Conservation (phyloP, 495 filamentous ascomycete species). For the Tuber magnatum region DNA sequence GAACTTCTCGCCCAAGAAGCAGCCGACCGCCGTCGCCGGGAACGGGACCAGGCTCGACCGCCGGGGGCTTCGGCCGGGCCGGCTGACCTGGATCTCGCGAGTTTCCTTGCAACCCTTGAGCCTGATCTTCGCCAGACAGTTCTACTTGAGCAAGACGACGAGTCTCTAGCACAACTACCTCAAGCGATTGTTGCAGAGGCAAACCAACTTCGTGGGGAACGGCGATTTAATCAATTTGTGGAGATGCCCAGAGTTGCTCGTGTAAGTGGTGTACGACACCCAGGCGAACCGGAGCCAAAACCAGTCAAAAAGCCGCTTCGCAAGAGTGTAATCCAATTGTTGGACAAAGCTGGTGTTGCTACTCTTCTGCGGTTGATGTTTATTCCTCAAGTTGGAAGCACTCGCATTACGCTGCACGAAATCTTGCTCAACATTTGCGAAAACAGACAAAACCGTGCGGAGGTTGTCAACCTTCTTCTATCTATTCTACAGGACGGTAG, state of each 20-base stretch:
- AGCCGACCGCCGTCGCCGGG: conserved; percentile 77
- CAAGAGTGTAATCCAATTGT: conserved; percentile 82
- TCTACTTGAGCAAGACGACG: conserved; percentile 83
- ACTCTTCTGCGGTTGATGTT: conserved; percentile 96
- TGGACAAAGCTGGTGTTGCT: conserved; percentile 91
- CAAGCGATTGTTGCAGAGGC: conserved; percentile 79
- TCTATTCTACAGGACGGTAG: conserved; percentile 96
- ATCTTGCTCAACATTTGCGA: conserved; percentile 84
- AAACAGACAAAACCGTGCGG: conserved; percentile 86
- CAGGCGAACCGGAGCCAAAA: conserved; percentile 42
- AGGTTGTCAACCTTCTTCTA: conserved; percentile 87
- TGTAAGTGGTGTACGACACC: conserved; percentile 46
- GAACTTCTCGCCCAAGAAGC: conserved; percentile 87
- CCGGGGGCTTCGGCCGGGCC: conserved; percentile 52
- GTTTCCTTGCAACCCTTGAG: conserved; percentile 84
- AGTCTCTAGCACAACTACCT: conserved; percentile 75
- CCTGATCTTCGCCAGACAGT: conserved; percentile 77
- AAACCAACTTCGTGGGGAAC: conserved; percentile 59
- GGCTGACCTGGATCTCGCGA: conserved; percentile 90
- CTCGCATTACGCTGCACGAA: conserved; percentile 69
- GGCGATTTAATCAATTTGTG: conserved; percentile 54
- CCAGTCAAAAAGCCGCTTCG: conserved; percentile 61
- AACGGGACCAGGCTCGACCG: conserved; percentile 65
- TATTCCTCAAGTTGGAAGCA: conserved; percentile 75
- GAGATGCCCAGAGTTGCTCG: conserved; percentile 49